Evolutionary conservation across 2,329 filamentous ascomycete genomes (phyloP), one percentile per base, ranked within the genome.

Genomic region (Trichoderma pleuroti): DNA sequence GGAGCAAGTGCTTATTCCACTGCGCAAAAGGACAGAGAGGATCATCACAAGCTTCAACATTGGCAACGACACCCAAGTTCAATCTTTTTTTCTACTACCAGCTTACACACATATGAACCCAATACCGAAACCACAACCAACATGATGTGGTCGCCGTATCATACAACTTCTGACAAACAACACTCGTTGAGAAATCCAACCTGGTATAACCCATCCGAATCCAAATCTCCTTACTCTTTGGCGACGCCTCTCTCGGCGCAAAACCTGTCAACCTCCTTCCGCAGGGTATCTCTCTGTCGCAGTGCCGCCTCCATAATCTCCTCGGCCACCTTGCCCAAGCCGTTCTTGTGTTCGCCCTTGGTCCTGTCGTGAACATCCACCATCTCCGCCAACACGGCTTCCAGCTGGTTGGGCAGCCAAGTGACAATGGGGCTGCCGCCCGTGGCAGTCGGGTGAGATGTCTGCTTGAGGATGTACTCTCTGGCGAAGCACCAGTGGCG

Each of bases 401-500:
- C 86, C 61, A 95, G 85, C 83, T 95, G 92, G 80, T 94, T 95
- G 3, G 92, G 92, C 72, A 95, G 81, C 92, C 92, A 95, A 3
- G 92, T 94, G 18, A 94, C 91, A 72, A 95, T 94, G 4, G 92
- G 92, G 74, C 90, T 93, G 21, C 92, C 92, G 2, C 92, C 92
- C 0, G 92, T 95, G 0, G 92, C 92, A 2, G 91, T 93, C 0
- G 92, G 92, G 77, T 95, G 92, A 21, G 83, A 84, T 0, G 91
- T 94, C 77, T 89, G 88, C 84, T 93, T 93, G 73, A 95, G 86
- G 75, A 95, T 94, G 78, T 95, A 95, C 84, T 94, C 92, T 71
- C 92, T 86, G 2, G 92, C 93, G 78, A 95, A 95, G 79, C 91
- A 93, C 92, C 92, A 95, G 80, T 95, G 92, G 8, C 92, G 85